These are phyloP conservation scores for Stachybotrys chlorohalonatus DNA, from an alignment of 2,329 filamentous ascomycete species.

Conservation along the genomic window DNA sequence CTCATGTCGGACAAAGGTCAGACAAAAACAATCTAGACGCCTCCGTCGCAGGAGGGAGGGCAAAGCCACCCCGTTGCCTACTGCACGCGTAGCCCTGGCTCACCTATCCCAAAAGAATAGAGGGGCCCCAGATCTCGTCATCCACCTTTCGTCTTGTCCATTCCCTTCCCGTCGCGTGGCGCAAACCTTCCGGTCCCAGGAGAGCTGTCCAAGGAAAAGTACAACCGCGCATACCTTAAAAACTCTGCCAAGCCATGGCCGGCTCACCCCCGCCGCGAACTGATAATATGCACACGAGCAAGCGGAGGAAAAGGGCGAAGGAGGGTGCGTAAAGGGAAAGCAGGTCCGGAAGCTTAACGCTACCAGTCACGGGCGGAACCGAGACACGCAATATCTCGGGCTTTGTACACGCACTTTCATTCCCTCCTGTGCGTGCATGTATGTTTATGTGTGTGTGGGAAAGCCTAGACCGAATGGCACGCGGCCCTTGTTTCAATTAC, in stretches of 20 bases:
- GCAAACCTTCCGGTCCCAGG: background rate
- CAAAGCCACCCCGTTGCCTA: background rate
- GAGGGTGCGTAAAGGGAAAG: background rate
- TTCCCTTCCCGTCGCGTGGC: background rate
- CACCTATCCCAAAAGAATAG: too few relatives aligned
- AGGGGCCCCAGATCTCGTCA: background rate
- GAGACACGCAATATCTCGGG: background rate
- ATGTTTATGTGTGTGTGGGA: background rate
- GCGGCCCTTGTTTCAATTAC: too few relatives aligned
- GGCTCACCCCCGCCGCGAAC: too few relatives aligned
- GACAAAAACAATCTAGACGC: background rate
- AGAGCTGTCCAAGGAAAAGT: background rate
- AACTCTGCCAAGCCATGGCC: too few relatives aligned
- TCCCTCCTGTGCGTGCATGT: too few relatives aligned
- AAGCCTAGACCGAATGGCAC: background rate
- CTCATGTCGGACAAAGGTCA: background rate
- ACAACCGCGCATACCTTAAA: background rate
- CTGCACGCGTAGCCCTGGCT: too few relatives aligned
- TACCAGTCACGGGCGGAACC: background rate
- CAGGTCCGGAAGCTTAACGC: background rate
- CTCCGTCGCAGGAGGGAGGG: background rate
- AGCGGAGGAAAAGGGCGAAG: background rate
- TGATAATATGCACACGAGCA: too few relatives aligned
- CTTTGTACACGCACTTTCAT: background rate
- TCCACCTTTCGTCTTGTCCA: background rate